Base-by-base conservation (phyloP, 192 early-diverging fungal species). In the Backusella tarrabulga region DNA sequence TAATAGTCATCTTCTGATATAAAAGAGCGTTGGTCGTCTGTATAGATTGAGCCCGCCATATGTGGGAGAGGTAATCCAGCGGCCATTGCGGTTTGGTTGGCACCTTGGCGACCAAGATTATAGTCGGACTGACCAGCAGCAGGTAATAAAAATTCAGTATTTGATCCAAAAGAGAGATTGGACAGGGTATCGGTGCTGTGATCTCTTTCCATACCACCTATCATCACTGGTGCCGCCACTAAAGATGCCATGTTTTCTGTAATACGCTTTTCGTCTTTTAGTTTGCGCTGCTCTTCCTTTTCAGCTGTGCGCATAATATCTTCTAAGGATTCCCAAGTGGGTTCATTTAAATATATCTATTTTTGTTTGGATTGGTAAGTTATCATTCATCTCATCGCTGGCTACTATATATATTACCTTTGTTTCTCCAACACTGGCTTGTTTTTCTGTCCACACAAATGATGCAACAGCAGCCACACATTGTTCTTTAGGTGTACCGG, bases 291-390 rank as follows among this genome's bases (percentile, higher is more conserved):
- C 46, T 91, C 88, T 40, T 88, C 87, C 32, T 87, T 88, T 77
- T 96, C 93, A 23, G 85, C 77, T 52, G 86, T 89, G n/a, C 92
- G 87, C 67, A 98, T 89, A 19, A 84, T 84, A 72, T 92, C 91
- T 81, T 98, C 97, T 19, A 98, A 88, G 46, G 87, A 86, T 74
- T 93, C 89, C 97, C 96, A 98, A 26, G 88, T 88, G 3, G 38
- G 73, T 77, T 96, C 95, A 76, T 88, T 89, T 42, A 98, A 77
- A 75, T 90, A 97, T 5, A 93, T 84, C 73, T 92, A 87, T 21
- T 67, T 6, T 17, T 17, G 26, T 63, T 40, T 17, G 29, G 19
- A 12, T 17, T 15, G 14, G 29, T 54, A 6, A 23, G 19, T 32
- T 4, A 52, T 23, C 11, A 56, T 9, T 56, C 1, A 56, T 56